Base-by-base conservation (phyloP, 2,329 filamentous ascomycete species). In the Ophiostoma sp. region DNA sequence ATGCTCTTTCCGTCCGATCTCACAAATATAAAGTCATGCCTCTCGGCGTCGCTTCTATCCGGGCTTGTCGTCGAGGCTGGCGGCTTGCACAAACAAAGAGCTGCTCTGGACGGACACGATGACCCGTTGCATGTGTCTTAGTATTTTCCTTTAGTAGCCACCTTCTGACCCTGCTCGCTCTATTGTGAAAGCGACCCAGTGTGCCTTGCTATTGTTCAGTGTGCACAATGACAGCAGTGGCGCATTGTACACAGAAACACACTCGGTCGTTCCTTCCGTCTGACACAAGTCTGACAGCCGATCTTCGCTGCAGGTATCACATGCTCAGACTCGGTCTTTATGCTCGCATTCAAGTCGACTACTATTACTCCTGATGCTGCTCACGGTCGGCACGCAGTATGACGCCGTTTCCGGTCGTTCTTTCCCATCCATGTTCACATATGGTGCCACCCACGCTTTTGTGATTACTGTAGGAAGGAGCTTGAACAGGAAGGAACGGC, bases 111-210 rank as follows among this genome's bases (percentile, higher is more conserved):
- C n/a, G 49, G 49, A 55, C 18, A 55, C n/a, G 49, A 18, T 55
- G 49, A 18, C 27, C 49, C 49, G n/a, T n/a, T 36, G 47, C 8
- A n/a, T 49, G 47, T 49, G 27, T 27, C 27, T 27, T 49, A n/a
- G 47, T 49, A 7, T 49, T 5, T 16, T n/a, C 4, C 7, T 27
- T 2, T 27, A 27, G 27, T 27, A 27, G 27, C 27, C 27, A 27
- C 49, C 49, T 52, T 60, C 55, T 60, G 55, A 38, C 55, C 55
- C 55, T 60, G 49, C 14, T 60, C 55, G 38, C 55, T 55, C 4
- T 18, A 55, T 55, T 4, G 7, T n/a, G 49, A 55, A 49, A 49
- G 45, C n/a, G 55, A 27, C 27, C 27, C 27, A 27, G 2, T 36
- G 55, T 36, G 55, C 11, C 55, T 60, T 60, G 38, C 27, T 38